Evolutionary conservation across 495 filamentous ascomycete genomes (phyloP).

Genomic region (Sphaerosporella brunnea): DNA sequence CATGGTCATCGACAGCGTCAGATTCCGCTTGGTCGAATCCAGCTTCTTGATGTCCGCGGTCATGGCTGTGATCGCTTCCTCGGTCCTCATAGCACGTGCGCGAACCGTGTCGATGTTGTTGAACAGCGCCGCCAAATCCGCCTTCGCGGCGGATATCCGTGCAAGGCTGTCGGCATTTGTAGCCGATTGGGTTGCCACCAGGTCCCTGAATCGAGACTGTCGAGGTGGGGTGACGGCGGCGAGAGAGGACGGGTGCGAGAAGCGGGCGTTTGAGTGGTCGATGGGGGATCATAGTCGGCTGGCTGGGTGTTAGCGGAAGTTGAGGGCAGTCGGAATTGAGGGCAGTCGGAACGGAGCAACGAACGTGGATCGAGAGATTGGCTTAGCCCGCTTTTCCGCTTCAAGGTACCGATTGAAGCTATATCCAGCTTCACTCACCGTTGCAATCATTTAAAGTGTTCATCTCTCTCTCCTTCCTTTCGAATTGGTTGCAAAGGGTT

Average conservation of each 20-base stretch:
- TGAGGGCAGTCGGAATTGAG: neutral
- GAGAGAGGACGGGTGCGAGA: slow-evolving; percentile 78
- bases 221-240: slow-evolving; percentile 61
- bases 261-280: slow-evolving; percentile 81
- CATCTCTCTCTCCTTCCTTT: no score
- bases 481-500: no score
- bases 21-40: slow-evolving; percentile 88
- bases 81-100: slow-evolving; percentile 73
- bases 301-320: neutral
- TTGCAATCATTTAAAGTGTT: no score
- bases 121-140: slow-evolving; percentile 76
- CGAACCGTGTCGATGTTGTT: slow-evolving; percentile 91
- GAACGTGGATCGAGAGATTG: slow-evolving; percentile 4
- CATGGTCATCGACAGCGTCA: slow-evolving; percentile 94
- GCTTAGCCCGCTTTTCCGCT: no score
- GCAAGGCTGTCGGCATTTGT: slow-evolving; percentile 74
- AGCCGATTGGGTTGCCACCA: slow-evolving; percentile 65
- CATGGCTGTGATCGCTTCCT: slow-evolving; percentile 94
- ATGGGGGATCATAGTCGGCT: slow-evolving; percentile 94
- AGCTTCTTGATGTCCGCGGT: slow-evolving; percentile 97
- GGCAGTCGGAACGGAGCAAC: neutral
- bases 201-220: slow-evolving; percentile 65
- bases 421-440: no score
- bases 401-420: no score
- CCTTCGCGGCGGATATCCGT: slow-evolving; percentile 76